phyloP scores from a whole-genome alignment of 805 yeast genomes.

The Wickerhamomyces chambardii region DNA sequence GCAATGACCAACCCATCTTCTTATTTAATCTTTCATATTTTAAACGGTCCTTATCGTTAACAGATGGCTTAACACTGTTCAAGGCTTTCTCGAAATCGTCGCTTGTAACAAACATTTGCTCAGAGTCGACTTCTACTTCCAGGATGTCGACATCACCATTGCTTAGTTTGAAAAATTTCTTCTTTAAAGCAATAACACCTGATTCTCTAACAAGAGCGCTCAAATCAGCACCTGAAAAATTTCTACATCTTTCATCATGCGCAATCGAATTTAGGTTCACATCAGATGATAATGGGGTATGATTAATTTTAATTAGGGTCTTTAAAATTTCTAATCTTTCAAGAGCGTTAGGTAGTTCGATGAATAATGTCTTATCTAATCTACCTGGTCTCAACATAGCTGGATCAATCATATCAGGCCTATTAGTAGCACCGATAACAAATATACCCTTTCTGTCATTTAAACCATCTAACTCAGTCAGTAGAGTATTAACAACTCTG shows the following conservation, averaged over 20 bases:
- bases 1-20: conserved; percentile 64
- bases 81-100: conserved; percentile 70
- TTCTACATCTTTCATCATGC: conserved; percentile 70
- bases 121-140: conserved; percentile 27
- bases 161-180: conserved; percentile 50
- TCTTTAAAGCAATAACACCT: conserved; percentile 79
- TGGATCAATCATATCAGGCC: conserved; percentile 97
- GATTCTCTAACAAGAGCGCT: conserved; percentile 91
- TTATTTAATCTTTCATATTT: conserved; percentile 70
- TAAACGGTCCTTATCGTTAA: conserved; percentile 72
- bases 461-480: conserved; percentile 92
- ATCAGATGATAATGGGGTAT: conserved; percentile 60
- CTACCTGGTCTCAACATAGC: conserved; percentile 98
- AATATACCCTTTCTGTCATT: conserved; percentile 89
- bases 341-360: conserved; percentile 72
- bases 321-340: conserved; percentile 79
- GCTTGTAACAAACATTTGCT: conserved; percentile 43
- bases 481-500: conserved; percentile 87
- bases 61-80: conserved; percentile 77
- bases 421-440: conserved; percentile 93
- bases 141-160: conserved; percentile 36
- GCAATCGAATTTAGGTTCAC: conserved; percentile 62
- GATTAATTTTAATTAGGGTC: conserved; percentile 62
- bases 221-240: conserved; percentile 94
- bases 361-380: conserved; percentile 84